Percentiles rank a stretch among this genome's conserved stretches.
These are phyloP conservation scores for Alternaria sp. DNA, from an alignment of 2,329 filamentous ascomycete genomes.

Conservation along the genomic window DNA sequence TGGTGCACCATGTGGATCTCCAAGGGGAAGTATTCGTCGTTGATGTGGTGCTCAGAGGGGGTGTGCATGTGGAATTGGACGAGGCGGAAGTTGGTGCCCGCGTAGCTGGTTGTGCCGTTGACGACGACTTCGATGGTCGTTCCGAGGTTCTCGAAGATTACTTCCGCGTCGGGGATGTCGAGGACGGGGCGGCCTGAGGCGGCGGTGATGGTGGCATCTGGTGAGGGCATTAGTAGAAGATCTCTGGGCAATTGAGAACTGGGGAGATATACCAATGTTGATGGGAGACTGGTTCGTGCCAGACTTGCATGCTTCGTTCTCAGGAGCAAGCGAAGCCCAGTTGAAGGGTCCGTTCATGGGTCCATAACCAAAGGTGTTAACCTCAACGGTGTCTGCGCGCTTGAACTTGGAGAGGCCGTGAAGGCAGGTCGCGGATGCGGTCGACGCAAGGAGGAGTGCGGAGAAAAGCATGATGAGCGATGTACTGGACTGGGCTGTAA, in stretches of 20 bases:
- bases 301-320: conserved; percentile 56
- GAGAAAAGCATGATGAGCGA: conserved; percentile 41
- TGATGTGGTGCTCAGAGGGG: conserved; percentile 64
- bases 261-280: conserved; percentile 52
- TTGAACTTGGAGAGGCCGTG: conserved; percentile 52
- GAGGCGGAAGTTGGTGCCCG: conserved; percentile 52
- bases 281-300: conserved; percentile 64
- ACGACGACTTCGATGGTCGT: conserved; percentile 64
- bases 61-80: conserved; percentile 68
- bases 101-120: conserved; percentile 56
- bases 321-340: conserved; percentile 57
- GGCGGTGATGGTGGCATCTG: conserved; percentile 42
- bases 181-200: conserved; percentile 38
- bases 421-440: conserved; percentile 50
- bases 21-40: conserved; percentile 55
- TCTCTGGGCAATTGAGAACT: background rate
- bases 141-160: conserved; percentile 64
- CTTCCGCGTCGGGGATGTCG: conserved; percentile 51
- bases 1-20: conserved; percentile 67
- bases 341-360: conserved; percentile 57
- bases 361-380: conserved; percentile 53
- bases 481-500: background rate
- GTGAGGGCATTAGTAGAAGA: conserved; percentile 4
- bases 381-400: conserved; percentile 33
- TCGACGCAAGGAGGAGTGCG: conserved; percentile 38